Evolutionary conservation across 2,329 filamentous ascomycete species (phyloP), one percentile per base, ranked within the genome.

Genomic region (Ceratocystis colombiana): DNA sequence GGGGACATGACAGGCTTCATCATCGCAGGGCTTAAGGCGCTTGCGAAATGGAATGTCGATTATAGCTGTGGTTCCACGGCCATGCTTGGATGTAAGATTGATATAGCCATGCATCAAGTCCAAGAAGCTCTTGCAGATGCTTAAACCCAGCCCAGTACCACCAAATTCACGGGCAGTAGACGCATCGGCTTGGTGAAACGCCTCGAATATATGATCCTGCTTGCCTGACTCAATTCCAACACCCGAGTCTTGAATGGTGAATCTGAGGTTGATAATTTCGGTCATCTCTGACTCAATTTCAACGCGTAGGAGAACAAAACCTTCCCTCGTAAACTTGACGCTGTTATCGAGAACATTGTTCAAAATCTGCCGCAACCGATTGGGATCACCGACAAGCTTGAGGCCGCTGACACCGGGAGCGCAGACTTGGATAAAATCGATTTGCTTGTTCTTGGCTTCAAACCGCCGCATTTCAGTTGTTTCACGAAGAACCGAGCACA

Each of bases 401-500:
- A 80, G 79, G 62, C 83, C 81, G 5, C 20, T 55, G 6, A 88
- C 82, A 55, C 85, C 82, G 0, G 79, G 77, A 5, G 84, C 80
- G 64, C 90, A 83, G 59, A 87, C 82, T 33, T 82, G 84, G 48
- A 82, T 79, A 72, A 91, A 92, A 7, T 84, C 84, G 3, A 96
- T 78, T 53, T 88, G 88, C 72, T 95, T 90, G 41, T 89, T 83
- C 71, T 88, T 84, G 0, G 92, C 90, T 1, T 89, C 90, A 71
- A 95, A 95, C 53, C 88, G 85, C 70, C 95, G 83, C 89, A 95
- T 94, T 73, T 91, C 90, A 64, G 85, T 88, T 22, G 94, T 89
- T 72, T 95, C 90, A 61, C 86, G 81, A 5, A 92, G 83, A 12
- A 90, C 84, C 0, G 89, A 79, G 0, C 85, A 86, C 1, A 91